Evolutionary conservation across 768 basidiomycete genomes (phyloP).

Genomic region (Pisolithus sp.): DNA sequence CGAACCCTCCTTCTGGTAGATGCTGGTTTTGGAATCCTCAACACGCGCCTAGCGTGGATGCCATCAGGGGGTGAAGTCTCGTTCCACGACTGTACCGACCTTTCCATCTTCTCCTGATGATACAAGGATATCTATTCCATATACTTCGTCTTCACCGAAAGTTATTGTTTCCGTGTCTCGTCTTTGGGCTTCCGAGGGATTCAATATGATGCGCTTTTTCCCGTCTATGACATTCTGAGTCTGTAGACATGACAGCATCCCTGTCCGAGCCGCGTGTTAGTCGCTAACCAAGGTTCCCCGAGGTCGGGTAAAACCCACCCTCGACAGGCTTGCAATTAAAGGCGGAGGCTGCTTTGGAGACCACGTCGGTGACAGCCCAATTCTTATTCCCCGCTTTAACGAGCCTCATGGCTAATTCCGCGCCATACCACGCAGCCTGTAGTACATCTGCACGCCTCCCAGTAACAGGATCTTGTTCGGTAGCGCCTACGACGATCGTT

Average conservation of each 20-base stretch:
- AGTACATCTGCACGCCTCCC: conserved; percentile 87
- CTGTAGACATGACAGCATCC: conserved; percentile 94
- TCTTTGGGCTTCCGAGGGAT: conserved; percentile 79
- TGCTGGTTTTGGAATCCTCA: conserved; percentile 85
- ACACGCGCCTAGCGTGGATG: conserved; percentile 59
- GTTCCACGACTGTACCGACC: conserved; percentile 35
- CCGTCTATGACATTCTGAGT: conserved; percentile 93
- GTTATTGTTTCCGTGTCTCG: conserved; percentile 78
- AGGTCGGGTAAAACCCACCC: conserved; percentile 38
- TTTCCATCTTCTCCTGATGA: conserved; percentile 88
- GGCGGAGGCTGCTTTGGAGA: conserved; percentile 60
- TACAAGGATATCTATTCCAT: conserved; percentile 88
- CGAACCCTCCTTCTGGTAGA: conserved; percentile 83
- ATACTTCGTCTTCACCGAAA: conserved; percentile 92
- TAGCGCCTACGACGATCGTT: conserved; percentile 84
- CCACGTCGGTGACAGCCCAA: conserved; percentile 88
- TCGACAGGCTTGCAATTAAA: conserved; percentile 93
- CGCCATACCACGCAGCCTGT: conserved; percentile 89
- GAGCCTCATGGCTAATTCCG: conserved; percentile 86
- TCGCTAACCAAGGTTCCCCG: background rate
- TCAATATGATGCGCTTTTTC: conserved; percentile 91
- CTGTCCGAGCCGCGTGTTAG: conserved; percentile 30
- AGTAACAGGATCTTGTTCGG: conserved; percentile 64
- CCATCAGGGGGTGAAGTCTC: background rate
- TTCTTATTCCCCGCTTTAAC: conserved; percentile 93